Conservation (phyloP, 2,329 filamentous ascomycete genomes). For the Elsinoe perseae region DNA sequence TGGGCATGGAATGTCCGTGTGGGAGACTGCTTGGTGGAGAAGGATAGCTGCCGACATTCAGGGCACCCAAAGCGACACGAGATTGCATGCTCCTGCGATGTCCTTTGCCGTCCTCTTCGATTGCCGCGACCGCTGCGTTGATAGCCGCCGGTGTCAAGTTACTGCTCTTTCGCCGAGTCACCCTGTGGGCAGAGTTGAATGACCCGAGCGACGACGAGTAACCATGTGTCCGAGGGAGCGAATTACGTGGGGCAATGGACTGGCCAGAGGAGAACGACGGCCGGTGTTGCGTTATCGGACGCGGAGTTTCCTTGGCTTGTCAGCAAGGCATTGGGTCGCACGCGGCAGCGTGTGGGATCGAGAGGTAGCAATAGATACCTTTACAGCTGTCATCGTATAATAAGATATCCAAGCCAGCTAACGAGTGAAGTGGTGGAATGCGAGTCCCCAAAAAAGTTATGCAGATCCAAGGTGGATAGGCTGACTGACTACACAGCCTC, state of each 20-base stretch:
- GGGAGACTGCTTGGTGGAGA: slow-evolving; percentile 63
- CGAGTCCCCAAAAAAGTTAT: slow-evolving; percentile 9
- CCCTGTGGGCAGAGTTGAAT: slow-evolving; percentile 72
- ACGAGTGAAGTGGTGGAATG: slow-evolving; percentile 2
- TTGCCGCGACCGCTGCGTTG: slow-evolving; percentile 43
- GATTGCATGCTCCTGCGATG: slow-evolving; percentile 62
- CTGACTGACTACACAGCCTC: slow-evolving; percentile 11
- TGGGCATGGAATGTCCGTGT: slow-evolving; percentile 30
- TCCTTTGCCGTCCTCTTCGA: slow-evolving; percentile 50
- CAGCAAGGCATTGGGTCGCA: slow-evolving; percentile 14
- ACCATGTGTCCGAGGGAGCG: slow-evolving; percentile 67
- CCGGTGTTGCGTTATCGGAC: slow-evolving; percentile 39
- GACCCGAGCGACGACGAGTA: slow-evolving; percentile 71
- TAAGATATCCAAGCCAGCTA: neutral
- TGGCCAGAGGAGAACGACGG: slow-evolving; percentile 51
- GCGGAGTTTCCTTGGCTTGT: slow-evolving; percentile 32
- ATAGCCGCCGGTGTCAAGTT: slow-evolving; percentile 64
- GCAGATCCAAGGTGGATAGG: slow-evolving; percentile 11
- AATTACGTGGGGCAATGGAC: slow-evolving; percentile 55
- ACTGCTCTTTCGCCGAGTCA: slow-evolving; percentile 91
- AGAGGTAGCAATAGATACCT: slow-evolving; percentile 1
- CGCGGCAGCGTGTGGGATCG: neutral
- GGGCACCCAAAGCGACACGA: slow-evolving; percentile 45
- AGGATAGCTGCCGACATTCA: slow-evolving; percentile 51
- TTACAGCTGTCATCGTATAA: slow-evolving; percentile 9